Percentiles rank a stretch among this genome's conserved stretches.
Conservation (phyloP, 495 filamentous ascomycete genomes). For the Collariella sp. region DNA sequence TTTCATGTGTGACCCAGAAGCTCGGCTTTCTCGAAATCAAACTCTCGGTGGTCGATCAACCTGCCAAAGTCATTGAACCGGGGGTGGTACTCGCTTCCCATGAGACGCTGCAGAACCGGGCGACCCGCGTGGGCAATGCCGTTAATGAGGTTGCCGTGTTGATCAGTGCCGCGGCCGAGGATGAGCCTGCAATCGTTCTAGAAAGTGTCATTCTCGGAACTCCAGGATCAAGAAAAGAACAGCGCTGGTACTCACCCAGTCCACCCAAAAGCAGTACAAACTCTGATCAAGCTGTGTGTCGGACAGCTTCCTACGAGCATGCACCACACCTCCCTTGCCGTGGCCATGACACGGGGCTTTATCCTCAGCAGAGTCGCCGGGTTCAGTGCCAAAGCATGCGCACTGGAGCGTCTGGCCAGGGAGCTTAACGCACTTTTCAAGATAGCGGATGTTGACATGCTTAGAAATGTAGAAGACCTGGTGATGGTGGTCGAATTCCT, state of each 20-base stretch:
- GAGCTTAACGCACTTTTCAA: background rate
- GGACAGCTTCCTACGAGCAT: conserved; percentile 3
- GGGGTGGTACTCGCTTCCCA: background rate
- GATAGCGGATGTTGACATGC: background rate
- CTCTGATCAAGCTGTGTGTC: background rate
- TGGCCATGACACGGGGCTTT: background rate
- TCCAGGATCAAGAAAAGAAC: background rate
- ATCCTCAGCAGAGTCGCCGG: background rate
- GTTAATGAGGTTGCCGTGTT: background rate
- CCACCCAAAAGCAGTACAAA: background rate
- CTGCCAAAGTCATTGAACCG: background rate
- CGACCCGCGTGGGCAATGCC: background rate
- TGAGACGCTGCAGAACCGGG: background rate
- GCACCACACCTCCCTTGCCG: conserved; percentile 1
- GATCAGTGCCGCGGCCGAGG: background rate
- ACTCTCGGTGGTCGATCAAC: background rate
- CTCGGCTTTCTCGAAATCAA: background rate
- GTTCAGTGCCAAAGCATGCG: background rate
- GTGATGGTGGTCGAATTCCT: background rate
- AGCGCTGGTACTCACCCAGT: conserved; percentile 3
- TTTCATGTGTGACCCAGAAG: background rate
- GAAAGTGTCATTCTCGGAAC: background rate
- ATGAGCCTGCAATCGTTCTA: conserved; percentile 9
- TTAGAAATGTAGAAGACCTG: conserved; percentile 4
- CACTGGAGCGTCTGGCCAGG: background rate